Conservation (phyloP, 192 early-diverging fungal genomes). For the Dimargaris verticillata region DNA sequence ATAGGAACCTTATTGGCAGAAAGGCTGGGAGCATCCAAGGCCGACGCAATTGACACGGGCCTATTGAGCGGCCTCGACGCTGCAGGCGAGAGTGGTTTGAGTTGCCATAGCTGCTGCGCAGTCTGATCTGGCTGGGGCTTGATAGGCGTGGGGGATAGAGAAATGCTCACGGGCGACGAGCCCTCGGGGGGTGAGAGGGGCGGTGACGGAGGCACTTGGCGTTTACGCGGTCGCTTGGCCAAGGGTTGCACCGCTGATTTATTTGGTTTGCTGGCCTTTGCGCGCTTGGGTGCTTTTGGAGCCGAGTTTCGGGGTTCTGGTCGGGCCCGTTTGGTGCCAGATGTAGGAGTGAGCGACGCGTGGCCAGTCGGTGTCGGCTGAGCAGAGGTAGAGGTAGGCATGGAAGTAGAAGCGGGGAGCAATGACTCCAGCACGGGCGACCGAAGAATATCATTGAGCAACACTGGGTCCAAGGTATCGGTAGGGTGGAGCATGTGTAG, state of each 20-base stretch:
- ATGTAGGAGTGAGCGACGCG: background rate
- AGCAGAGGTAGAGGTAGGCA: background rate
- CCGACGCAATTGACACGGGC: background rate
- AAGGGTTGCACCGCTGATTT: background rate
- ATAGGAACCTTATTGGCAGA: background rate
- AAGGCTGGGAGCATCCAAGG: background rate
- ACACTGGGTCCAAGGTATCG: background rate
- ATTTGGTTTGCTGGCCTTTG: background rate
- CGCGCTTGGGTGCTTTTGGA: background rate
- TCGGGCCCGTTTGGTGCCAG: background rate
- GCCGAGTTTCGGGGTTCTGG: background rate
- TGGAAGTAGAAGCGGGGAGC: background rate
- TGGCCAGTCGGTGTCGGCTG: background rate
- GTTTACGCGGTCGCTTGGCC: constrained; percentile 7
- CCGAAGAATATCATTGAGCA: background rate
- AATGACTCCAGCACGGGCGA: background rate
- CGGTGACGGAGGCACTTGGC: constrained; percentile 1
- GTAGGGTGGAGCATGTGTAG: background rate
- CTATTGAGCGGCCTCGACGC: background rate
- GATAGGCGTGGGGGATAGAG: background rate
- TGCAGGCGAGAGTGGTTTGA: constrained; percentile 1
- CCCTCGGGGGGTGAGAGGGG: constrained; percentile 6
- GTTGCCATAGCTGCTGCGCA: background rate
- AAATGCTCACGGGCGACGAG: background rate
- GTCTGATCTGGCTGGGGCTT: background rate